These are phyloP conservation scores for Physcia stellaris DNA, from an alignment of 495 filamentous ascomycete genomes.

Conservation along the genomic window DNA sequence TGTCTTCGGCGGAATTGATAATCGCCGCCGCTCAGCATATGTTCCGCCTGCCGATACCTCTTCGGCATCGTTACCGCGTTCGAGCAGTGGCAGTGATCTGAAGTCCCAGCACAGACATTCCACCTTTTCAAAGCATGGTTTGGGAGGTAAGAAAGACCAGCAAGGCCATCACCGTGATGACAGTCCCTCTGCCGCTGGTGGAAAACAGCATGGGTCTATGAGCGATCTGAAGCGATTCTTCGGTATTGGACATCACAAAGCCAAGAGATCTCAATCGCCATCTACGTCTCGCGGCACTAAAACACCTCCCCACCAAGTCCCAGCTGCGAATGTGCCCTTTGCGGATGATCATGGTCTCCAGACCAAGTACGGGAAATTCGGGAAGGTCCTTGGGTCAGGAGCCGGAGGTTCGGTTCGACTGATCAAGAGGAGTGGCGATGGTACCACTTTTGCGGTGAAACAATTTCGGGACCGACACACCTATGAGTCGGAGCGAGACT, in stretches of 20 bases:
- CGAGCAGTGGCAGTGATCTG: conserved; percentile 34
- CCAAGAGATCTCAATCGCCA: conserved; percentile 53
- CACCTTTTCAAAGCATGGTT: conserved; percentile 19
- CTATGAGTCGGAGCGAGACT: conserved; percentile 88
- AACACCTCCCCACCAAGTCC: conserved; percentile 43
- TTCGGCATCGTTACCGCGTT: conserved; percentile 20
- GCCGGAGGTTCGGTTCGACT: conserved; percentile 91
- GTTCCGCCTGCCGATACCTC: conserved; percentile 11
- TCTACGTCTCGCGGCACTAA: conserved; percentile 36
- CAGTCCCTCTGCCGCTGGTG: conserved; percentile 18
- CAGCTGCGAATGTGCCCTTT: conserved; percentile 63
- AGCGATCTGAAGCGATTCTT: conserved; percentile 90
- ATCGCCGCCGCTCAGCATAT: conserved; percentile 27
- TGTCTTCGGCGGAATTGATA: conserved; percentile 54
- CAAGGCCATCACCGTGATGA: conserved; percentile 36
- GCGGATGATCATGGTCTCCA: conserved; percentile 84
- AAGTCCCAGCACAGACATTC: conserved; percentile 32
- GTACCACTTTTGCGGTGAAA: conserved; percentile 91
- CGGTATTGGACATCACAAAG: conserved; percentile 51
- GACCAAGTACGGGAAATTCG: conserved; percentile 89
- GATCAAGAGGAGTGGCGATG: conserved; percentile 83
- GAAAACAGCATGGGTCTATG: conserved; percentile 67
- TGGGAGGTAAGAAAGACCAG: conserved; percentile 31
- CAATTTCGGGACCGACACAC: conserved; percentile 88
- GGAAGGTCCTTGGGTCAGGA: conserved; percentile 83